Base-by-base conservation (phyloP, 2,329 filamentous ascomycete genomes). In the Allantophomopsis cytisporea region DNA sequence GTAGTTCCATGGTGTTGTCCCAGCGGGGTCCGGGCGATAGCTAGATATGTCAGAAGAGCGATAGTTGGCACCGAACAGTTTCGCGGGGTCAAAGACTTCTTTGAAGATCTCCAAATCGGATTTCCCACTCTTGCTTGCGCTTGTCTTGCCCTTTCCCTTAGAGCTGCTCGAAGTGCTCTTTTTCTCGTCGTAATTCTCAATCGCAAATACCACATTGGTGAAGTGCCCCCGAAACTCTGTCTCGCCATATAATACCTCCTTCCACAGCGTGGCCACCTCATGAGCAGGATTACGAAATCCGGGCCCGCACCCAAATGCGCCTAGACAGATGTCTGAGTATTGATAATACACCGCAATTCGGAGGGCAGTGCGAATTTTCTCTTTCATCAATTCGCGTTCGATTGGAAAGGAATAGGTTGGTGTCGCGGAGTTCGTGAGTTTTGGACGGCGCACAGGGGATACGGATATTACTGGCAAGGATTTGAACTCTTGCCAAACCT, bases 401-500 rank as follows among this genome's bases (percentile, higher is more conserved):
- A 78, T 68, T 3, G 67, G 64, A 56, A 88, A 87, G 0, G 79
- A 81, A 58, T 85, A 87, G 45, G 73, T 73, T 44, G 65, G 66
- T n/a, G 76, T 77, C 37, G 67, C 65, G 43, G 76, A 72, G 49
- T 77, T 77, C 23, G 23, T 28, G 31, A 87, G 69, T 58, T 85
- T 86, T 14, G 83, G 83, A 60, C 81, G 75, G 17, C 79, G 72
- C 7, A 80, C 75, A 8, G 83, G 80, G 16, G 79, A 72, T 15
- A 86, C 76, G 2, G 80, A 84, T 41, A 86, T 72, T n/a, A 87
- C 77, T 8, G 81, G 80, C 21, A 85, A 60, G 35, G 71, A 64
- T 48, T 62, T 59, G 43, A 64, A 81, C 33, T 68, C 62, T 18
- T 62, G 58, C 45, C 76, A 68, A 40, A 66, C 62, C 45, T 74